Evolutionary conservation across 805 yeast genomes (phyloP).

Genomic region (Candida easanensis): DNA sequence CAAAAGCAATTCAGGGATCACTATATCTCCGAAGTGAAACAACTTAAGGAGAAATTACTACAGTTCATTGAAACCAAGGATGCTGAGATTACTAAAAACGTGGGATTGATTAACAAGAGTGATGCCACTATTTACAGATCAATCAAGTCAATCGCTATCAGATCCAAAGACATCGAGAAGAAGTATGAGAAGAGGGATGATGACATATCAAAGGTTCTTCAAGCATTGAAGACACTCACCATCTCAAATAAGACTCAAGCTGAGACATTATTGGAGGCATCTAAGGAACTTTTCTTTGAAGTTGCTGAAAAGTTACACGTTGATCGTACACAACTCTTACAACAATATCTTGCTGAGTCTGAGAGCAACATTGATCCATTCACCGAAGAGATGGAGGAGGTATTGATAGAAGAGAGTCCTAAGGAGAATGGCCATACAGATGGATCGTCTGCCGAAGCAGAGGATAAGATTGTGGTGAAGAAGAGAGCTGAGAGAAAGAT

Average conservation of each 20-base stretch:
- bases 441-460: not conserved
- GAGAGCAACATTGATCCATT: slow-evolving; percentile 12
- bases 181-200: slow-evolving; percentile 47
- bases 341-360: slow-evolving; percentile 29
- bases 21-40: slow-evolving; percentile 42
- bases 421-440: too few relatives aligned
- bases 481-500: slow-evolving; percentile 16
- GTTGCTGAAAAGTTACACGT: slow-evolving; percentile 32
- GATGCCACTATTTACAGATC: slow-evolving; percentile 50
- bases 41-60: slow-evolving; percentile 36
- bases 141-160: slow-evolving; percentile 45
- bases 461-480: slow-evolving; percentile 2
- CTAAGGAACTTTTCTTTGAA: slow-evolving; percentile 43
- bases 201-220: slow-evolving; percentile 40
- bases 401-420: not conserved
- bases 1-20: slow-evolving; percentile 51
- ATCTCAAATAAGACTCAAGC: slow-evolving; percentile 49
- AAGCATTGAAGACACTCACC: slow-evolving; percentile 42
- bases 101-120: slow-evolving; percentile 37
- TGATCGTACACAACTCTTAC: slow-evolving; percentile 20
- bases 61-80: slow-evolving; percentile 36
- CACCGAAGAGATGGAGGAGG: slow-evolving; percentile 3
- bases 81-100: slow-evolving; percentile 35
- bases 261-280: slow-evolving; percentile 41
- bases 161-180: slow-evolving; percentile 46